A percentile compares a stretch with the other conserved stretches of the same genome.
Evolutionary conservation across 345 rosid genomes (phyloP).

Genomic region (Eucalyptus dawsonii): DNA sequence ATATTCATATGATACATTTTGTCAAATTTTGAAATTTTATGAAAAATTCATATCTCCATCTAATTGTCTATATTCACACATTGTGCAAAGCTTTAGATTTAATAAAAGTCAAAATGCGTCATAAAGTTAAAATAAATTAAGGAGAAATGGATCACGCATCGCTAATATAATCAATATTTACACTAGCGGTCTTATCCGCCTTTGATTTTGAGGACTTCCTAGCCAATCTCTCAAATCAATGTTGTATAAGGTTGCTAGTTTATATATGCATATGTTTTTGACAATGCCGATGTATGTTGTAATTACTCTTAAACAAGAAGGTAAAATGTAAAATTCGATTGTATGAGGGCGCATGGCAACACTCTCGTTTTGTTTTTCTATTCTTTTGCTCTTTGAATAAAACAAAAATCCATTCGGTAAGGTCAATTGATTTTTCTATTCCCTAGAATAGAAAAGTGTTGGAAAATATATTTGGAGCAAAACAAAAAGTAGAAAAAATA

Average conservation of each 20-base stretch:
- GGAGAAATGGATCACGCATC: background rate
- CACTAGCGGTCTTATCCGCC: background rate
- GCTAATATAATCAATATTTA: background rate
- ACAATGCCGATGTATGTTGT: background rate
- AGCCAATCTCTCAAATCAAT: background rate
- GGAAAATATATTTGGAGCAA: too few species aligned
- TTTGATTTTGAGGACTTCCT: background rate
- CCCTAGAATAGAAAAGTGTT: rapidly evolving
- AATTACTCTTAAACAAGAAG: background rate
- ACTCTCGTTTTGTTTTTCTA: too few species aligned
- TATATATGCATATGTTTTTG: background rate
- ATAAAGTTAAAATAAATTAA: background rate
- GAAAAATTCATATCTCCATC: background rate
- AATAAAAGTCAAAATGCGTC: background rate
- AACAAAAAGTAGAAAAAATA: too few species aligned
- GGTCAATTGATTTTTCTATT: too few species aligned
- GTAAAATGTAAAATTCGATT: background rate
- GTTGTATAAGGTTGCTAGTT: background rate
- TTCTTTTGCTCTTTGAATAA: too few species aligned
- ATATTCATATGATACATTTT: background rate
- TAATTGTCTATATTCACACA: background rate
- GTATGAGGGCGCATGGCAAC: background rate
- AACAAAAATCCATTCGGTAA: too few species aligned
- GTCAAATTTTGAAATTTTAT: background rate
- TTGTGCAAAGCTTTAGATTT: background rate